Base-by-base conservation (phyloP, 208 protist species). In the Acanthamoeba sp. region DNA sequence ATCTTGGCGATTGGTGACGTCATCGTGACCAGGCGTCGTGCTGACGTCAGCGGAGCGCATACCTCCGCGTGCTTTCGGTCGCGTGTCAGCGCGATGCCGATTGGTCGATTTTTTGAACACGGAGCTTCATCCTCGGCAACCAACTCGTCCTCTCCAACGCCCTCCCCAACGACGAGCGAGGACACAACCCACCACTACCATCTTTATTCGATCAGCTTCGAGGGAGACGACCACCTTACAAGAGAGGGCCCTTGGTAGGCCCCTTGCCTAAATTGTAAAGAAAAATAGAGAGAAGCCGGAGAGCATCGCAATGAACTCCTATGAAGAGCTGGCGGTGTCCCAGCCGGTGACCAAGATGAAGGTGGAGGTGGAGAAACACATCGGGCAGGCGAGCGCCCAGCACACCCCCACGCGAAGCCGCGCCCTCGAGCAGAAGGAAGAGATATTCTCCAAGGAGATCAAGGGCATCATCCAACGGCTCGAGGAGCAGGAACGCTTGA, bases 321-420 rank as follows among this genome's bases (percentile, higher is more conserved):
- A 71, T 36, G 64, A 71, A 36, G 64, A 71, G 64, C 32, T 71
- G 64, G 64, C 32, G 27, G 64, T 71, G 27, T 71, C 64, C 7
- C 64, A 71, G 64, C 64, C 64, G 32, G 64, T 71, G 32, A 71
- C 64, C 64, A 71, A 71, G 64, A 71, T 71, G 64, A 71, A 71
- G 64, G 29, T 71, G 10, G 64, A 71, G 64, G 64, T 71, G 27
- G 64, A 71, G 32, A 71, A 71, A 38, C 64, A 71, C 29, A 71
- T 71, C 7, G 64, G 64, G 29, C 64, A 40, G 29, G 64, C 64
- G 7, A 22, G 29, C n/a, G 64, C 64, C 64, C 64, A 71, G 27
- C 64, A 29, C 64, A 40, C 64, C 0, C 64, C 64, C n/a, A 16
- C 64, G 27, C 64, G 64, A 71, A 71, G 64, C 32, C 64, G 64